Base-by-base conservation (phyloP, 192 early-diverging fungal genomes). In the Chytriomyces confervae region DNA sequence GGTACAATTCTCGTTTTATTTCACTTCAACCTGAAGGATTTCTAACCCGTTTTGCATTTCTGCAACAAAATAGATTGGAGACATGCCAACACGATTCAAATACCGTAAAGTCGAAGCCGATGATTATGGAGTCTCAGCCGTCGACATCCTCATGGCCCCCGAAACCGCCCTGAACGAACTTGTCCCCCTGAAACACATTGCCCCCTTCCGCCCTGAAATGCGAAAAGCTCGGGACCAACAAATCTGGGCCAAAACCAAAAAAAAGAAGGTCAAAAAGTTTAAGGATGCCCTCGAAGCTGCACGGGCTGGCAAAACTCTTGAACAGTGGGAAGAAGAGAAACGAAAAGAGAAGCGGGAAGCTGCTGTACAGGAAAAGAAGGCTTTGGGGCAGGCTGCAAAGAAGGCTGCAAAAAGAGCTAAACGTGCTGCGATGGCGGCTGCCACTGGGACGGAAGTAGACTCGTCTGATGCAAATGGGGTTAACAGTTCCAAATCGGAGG, bases 81-180 rank as follows among this genome's bases (percentile, higher is more conserved):
- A 93, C 75, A 57, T 94, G 36, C 91, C 94, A 4, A 95, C 94
- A 5, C 88, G 96, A 67, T 99, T 98, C 86, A 95, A 94, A 77
- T 99, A 99, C 86, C 83, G 88, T n/a, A 89, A 95, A 82, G 93
- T 94, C 11, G 89, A 91, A 72, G 69, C 91, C 0, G 91, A 92
- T 9, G 83, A 84, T 69, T 98, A 88, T 76, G 95, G 95, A 24
- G 81, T 99, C 53, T 87, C 89, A 0, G 83, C 94, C 5, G 91
- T 89, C 16, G 97, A 99, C 61, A 96, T 99, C 57, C 84, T 99
- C 50, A 79, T 93, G 66, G 96, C 96, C 6, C 95, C 97, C 80
- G 95, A 98, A 77, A 85, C 90, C 53, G 91, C 94, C 62, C 85
- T 99, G 75, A 95, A 96, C 84, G 87, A 94, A 69, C 90, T 92